phyloP scores from a whole-genome alignment of 1,139 yeast genomes.

The Geotrichum armillariae region DNA sequence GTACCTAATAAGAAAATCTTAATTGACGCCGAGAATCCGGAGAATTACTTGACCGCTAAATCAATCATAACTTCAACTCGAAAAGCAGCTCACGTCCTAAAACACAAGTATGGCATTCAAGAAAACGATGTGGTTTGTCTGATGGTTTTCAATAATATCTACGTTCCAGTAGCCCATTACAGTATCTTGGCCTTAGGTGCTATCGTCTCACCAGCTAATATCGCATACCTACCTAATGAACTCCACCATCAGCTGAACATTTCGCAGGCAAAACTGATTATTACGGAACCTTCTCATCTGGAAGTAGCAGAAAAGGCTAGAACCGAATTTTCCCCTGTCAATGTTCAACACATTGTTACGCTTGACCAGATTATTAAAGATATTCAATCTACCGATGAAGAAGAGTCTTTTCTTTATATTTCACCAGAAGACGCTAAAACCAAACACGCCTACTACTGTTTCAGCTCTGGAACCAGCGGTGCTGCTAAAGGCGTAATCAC shows the following conservation, averaged over 20 bases:
- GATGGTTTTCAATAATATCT: constrained; percentile 36
- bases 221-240: constrained; percentile 38
- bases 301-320: constrained; percentile 35
- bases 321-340: constrained; percentile 14
- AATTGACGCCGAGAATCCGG: constrained; percentile 32
- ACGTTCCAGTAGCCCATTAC: constrained; percentile 35
- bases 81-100: constrained; percentile 30
- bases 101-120: constrained; percentile 28
- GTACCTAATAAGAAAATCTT: constrained; percentile 24
- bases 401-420: no score
- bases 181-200: constrained; percentile 40
- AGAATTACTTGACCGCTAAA: constrained; percentile 27
- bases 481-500: constrained; percentile 71
- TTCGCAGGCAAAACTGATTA: constrained; percentile 33
- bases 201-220: constrained; percentile 40
- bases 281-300: constrained; percentile 30
- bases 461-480: constrained; percentile 80
- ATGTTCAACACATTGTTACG: constrained; percentile 24
- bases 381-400: constrained; percentile 15
- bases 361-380: constrained; percentile 23
- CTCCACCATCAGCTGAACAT: constrained; percentile 38
- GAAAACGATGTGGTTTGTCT: constrained; percentile 37
- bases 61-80: constrained; percentile 28
- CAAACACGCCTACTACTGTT: constrained; percentile 44
- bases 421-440: constrained; percentile 25